These are phyloP conservation scores for Brassica balearica DNA, from an alignment of 441 rosid species.

Conservation along the genomic window DNA sequence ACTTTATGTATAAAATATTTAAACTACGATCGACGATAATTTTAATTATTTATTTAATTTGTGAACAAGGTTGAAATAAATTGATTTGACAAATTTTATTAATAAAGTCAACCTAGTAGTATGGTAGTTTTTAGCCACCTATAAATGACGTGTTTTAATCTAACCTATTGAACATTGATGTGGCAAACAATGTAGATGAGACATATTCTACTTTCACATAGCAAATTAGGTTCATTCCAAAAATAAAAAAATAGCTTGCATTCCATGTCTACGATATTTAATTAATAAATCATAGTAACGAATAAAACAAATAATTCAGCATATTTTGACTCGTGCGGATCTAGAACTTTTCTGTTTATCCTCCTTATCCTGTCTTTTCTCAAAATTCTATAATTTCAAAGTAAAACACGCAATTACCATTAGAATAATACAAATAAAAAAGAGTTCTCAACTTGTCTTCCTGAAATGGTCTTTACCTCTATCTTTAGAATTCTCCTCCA, in stretches of 20 bases:
- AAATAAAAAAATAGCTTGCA: not conserved
- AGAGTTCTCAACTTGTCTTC: constrained; percentile 24
- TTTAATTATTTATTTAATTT: not conserved
- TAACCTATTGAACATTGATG: not conserved
- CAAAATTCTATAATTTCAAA: constrained; percentile 23
- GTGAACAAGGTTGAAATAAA: not conserved
- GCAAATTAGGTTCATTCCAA: not conserved
- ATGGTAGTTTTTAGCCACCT: constrained; percentile 7
- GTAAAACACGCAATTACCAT: constrained; percentile 28
- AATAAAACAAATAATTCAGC: not conserved
- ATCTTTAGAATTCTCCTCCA: constrained; percentile 18
- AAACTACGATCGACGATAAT: not conserved
- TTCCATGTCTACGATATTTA: not conserved
- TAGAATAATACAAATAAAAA: not conserved
- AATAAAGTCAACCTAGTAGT: not conserved
- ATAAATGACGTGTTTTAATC: not conserved
- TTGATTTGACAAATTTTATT: not conserved
- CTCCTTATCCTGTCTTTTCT: constrained; percentile 1
- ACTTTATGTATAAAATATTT: constrained; percentile 11
- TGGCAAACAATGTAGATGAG: constrained; percentile 10
- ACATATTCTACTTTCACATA: constrained; percentile 4
- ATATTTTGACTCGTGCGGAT: constrained; percentile 26
- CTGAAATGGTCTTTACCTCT: constrained; percentile 20
- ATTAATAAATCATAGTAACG: not conserved
- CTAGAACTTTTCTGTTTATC: constrained; percentile 6